Evolutionary conservation across 2,329 filamentous ascomycete genomes (phyloP), one percentile per base, ranked within the genome.

Genomic region (Stylonectria norvegica): DNA sequence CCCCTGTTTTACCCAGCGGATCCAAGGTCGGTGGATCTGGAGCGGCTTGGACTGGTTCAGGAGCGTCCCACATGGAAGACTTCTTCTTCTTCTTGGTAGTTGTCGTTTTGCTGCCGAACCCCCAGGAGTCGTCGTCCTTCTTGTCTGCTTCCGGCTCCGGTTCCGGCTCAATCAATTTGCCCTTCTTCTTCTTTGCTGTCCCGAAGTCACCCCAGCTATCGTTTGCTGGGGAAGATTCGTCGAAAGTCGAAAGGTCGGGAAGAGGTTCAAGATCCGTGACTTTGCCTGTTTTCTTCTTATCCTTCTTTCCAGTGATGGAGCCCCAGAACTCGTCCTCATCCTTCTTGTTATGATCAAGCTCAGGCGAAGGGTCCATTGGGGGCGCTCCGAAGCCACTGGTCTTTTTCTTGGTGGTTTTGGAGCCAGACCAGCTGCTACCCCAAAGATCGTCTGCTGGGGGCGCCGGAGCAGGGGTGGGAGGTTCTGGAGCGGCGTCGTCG

Each of bases 361-460:
- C 34, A n/a, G n/a, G n/a, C n/a, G n/a, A n/a, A n/a, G n/a, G n/a
- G n/a, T n/a, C n/a, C n/a, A n/a, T n/a, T 63, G 27, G 5, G 42
- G 44, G 17, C 25, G 27, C 9, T 6, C 8, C 9, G 15, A 30
- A 15, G 14, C 6, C 14, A 14, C 14, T 15, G 9, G 9, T 49
- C 33, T 61, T 56, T 47, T 61, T 56, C 43, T 54, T 53, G n/a
- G 57, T 57, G 33, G 57, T 61, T 43, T 63, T 65, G n/a, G 40
- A 42, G n/a, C n/a, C n/a, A 19, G 53, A 43, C 48, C 58, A 59
- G 23, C 52, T 48, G 23, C 52, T 48, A 28, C 49, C 52, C 58
- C 56, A 61, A 22, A 49, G 28, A 17, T 59, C 56, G 4, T 58
- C 56, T 27, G 47, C 42, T 20, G 38, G 34, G 18, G 50, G 49